Conservation (phyloP, 345 rosid species). For the Euphorbia tirucalli region DNA sequence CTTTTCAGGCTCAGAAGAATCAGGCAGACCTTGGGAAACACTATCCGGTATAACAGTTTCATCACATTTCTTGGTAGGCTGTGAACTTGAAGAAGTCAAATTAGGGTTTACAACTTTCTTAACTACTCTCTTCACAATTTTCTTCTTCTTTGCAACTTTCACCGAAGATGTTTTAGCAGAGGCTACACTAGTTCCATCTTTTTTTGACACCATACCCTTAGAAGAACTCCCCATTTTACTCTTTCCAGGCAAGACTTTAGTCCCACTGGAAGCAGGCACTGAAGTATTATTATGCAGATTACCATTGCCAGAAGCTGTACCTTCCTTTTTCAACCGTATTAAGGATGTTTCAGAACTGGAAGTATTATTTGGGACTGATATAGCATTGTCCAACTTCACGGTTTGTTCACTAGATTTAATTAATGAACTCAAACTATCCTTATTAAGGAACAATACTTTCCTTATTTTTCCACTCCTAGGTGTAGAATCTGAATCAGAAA, state of each 20-base stretch:
- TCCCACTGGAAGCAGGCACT: constrained; percentile 29
- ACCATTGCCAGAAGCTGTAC: constrained; percentile 22
- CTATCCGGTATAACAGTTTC: constrained; percentile 23
- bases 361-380: constrained; percentile 24
- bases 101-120: constrained; percentile 32
- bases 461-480: constrained; percentile 55
- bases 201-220: constrained; percentile 27
- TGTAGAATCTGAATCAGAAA: constrained; percentile 33
- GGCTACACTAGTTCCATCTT: constrained; percentile 32
- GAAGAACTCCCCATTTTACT: constrained; percentile 19
- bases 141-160: constrained; percentile 56
- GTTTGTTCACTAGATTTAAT: constrained; percentile 25
- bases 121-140: constrained; percentile 41
- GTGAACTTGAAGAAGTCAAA: constrained; percentile 19
- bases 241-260: constrained; percentile 25
- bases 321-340: constrained; percentile 34
- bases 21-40: constrained; percentile 17
- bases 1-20: constrained; percentile 20
- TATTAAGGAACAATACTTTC: constrained; percentile 33
- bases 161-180: constrained; percentile 29
- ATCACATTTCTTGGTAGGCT: constrained; percentile 20
- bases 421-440: constrained; percentile 29
- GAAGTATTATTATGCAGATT: constrained; percentile 20
- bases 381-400: constrained; percentile 24
- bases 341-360: constrained; percentile 31